Evolutionary conservation across 1,284 basidiomycete species (phyloP).

Genomic region (Puccinia hordei): DNA sequence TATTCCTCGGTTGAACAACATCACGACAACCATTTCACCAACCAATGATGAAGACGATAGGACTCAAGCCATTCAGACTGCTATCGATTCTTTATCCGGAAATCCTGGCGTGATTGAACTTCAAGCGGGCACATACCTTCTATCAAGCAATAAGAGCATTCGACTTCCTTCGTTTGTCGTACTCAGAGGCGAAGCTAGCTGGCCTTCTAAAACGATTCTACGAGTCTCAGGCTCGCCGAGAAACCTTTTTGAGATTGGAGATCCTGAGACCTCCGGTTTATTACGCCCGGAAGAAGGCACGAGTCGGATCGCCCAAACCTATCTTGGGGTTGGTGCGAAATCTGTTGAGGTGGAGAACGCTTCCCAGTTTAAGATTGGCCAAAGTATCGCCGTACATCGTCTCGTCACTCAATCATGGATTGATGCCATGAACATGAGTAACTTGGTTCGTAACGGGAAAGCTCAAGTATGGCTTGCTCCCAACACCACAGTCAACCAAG

Average conservation of each 20-base stretch:
- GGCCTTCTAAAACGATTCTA: slow-evolving; percentile 39
- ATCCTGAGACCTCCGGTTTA: slow-evolving; percentile 18
- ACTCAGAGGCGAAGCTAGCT: slow-evolving; percentile 30
- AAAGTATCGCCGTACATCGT: slow-evolving; percentile 40
- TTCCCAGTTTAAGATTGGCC: slow-evolving; percentile 30
- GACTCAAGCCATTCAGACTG: slow-evolving; percentile 36
- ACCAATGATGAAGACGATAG: slow-evolving; percentile 39
- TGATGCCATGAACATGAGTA: slow-evolving; percentile 38
- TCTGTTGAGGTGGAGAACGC: slow-evolving; percentile 30
- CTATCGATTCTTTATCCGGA: slow-evolving; percentile 39
- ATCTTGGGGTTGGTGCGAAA: slow-evolving; percentile 30
- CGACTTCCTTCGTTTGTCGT: slow-evolving; percentile 36
- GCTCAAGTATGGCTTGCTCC: slow-evolving; percentile 30
- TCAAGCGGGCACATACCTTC: slow-evolving; percentile 26
- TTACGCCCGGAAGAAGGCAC: slow-evolving; percentile 19
- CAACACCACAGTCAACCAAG: slow-evolving; percentile 37
- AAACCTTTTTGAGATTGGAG: slow-evolving; percentile 38
- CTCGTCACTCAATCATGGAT: slow-evolving; percentile 43
- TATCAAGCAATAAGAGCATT: slow-evolving; percentile 25
- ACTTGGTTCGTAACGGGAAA: slow-evolving; percentile 24
- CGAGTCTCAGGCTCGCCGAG: slow-evolving; percentile 37
- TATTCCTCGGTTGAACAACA: slow-evolving; percentile 17
- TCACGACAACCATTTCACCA: slow-evolving; percentile 28
- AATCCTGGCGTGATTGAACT: slow-evolving; percentile 40
- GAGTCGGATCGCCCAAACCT: slow-evolving; percentile 27